A percentile compares a stretch with the other conserved stretches of the same genome.
Evolutionary conservation across 129 eudicot species (phyloP).

Genomic region (Centella asiatica): DNA sequence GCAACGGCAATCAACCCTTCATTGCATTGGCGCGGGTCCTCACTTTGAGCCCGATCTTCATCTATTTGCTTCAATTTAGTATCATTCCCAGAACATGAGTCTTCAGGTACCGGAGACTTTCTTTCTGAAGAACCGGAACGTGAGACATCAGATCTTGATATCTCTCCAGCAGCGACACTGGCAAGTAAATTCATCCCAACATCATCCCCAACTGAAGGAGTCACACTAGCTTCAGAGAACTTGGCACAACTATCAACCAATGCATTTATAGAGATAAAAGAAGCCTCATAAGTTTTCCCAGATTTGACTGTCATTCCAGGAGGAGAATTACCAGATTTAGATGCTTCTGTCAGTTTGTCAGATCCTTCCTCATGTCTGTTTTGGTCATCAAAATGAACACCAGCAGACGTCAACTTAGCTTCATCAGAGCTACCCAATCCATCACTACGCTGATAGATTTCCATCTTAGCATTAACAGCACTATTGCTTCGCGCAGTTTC

Average conservation of each 20-base stretch:
- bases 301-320: constrained; percentile 27
- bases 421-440: constrained; percentile 27
- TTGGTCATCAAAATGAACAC: constrained; percentile 21
- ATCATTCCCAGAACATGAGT: constrained; percentile 23
- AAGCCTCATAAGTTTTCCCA: constrained; percentile 40
- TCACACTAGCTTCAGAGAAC: constrained; percentile 46
- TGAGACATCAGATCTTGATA: constrained; percentile 50
- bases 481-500: constrained; percentile 16
- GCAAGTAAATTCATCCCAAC: constrained; percentile 88
- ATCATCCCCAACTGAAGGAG: constrained; percentile 52
- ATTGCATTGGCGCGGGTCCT: constrained; percentile 1
- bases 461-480: not conserved
- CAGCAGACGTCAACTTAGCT: constrained; percentile 25
- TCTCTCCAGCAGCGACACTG: constrained; percentile 88
- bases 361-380: constrained; percentile 22
- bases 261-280: constrained; percentile 70
- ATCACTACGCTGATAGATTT: constrained; percentile 24
- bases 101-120: constrained; percentile 37
- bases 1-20: not conserved
- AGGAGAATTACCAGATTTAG: constrained; percentile 22
- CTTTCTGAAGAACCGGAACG: constrained; percentile 42
- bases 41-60: constrained; percentile 14
- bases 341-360: constrained; percentile 24
- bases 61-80: constrained; percentile 17
- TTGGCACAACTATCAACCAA: constrained; percentile 81